Evolutionary conservation across 306 rosid species (phyloP).

Genomic region (Dalbergia oliveri): DNA sequence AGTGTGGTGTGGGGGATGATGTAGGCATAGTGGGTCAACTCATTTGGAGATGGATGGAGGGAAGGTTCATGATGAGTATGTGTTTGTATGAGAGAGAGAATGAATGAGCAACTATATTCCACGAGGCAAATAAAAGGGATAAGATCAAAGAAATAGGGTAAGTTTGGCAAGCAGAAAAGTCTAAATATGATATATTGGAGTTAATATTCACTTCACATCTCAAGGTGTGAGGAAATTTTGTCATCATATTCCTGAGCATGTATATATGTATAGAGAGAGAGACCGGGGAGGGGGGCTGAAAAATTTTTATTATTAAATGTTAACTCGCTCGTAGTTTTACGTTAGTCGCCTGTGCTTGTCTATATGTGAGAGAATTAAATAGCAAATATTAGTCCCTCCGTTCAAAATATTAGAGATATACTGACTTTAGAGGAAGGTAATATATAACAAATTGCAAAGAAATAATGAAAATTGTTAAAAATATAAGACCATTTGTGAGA

Average conservation of each 20-base stretch:
- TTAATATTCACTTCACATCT: background rate
- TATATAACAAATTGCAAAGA: background rate
- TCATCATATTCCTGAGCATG: background rate
- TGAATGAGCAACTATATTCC: background rate
- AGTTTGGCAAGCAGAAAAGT: background rate
- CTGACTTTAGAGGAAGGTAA: too few species aligned
- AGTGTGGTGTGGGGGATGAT: background rate
- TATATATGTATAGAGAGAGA: too few species aligned
- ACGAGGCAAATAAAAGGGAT: background rate
- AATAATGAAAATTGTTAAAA: background rate
- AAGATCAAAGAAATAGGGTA: background rate
- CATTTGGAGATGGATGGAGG: background rate
- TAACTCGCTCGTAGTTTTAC: background rate
- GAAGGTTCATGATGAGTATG: background rate
- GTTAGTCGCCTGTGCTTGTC: background rate
- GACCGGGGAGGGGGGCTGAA: too few species aligned
- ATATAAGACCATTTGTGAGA: background rate
- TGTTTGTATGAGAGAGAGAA: background rate
- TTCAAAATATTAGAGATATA: too few species aligned
- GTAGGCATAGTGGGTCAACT: constrained; percentile 1
- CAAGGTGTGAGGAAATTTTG: background rate
- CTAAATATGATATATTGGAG: background rate
- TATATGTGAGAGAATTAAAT: background rate
- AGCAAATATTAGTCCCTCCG: too few species aligned
- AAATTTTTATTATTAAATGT: too few species aligned